Evolutionary conservation across 2,329 filamentous ascomycete genomes (phyloP), one percentile per base, ranked within the genome.

Genomic region (Penicillium sp.): DNA sequence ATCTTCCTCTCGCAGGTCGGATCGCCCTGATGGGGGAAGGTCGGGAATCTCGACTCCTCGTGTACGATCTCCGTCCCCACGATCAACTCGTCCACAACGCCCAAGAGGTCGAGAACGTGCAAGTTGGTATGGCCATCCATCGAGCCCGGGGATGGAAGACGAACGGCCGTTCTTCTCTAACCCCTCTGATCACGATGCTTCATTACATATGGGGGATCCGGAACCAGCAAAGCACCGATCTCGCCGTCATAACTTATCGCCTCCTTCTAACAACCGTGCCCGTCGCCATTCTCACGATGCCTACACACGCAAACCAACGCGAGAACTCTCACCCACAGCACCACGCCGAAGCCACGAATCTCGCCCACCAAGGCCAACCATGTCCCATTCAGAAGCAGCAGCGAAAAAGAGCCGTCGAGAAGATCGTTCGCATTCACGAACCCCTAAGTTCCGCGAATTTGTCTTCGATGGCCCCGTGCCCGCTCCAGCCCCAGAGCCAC

Each of bases 231-330:
- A 44, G n/a, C 56, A 61, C 39, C 59, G 62, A 19, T 51, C 58
- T 16, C 55, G 44, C 14, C 62, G 58, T 13, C 60, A 61, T 3
- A 63, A 71, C 48, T 52, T 74, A 1, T 71, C 70, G 10, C 69
- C 69, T 1, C 61, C 61, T 4, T 55, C 60, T 3, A 31, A 59
- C 13, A 54, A 59, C 16, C 59, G 65, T 19, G 59, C 66, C 4
- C 68, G 72, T 21, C 69, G 71, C 5, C 72, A 73, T 56, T 74
- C 70, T 3, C 73, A 75, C 40, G 73, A 75, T 42, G 65, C 70
- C 6, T 73, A 72, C 42, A 64, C 55, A 3, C 65, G 69, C 18
- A 64, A 62, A 55, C 68, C 67, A 2, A 57, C 60, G 13, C 61
- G 66, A 36, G 68, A 72, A 9, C 47, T 66, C 3, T 72, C 70